A percentile compares a stretch with the other conserved stretches of the same genome.
Conservation (phyloP, 2,329 filamentous ascomycete species). For the Calonectria multiphialidica region DNA sequence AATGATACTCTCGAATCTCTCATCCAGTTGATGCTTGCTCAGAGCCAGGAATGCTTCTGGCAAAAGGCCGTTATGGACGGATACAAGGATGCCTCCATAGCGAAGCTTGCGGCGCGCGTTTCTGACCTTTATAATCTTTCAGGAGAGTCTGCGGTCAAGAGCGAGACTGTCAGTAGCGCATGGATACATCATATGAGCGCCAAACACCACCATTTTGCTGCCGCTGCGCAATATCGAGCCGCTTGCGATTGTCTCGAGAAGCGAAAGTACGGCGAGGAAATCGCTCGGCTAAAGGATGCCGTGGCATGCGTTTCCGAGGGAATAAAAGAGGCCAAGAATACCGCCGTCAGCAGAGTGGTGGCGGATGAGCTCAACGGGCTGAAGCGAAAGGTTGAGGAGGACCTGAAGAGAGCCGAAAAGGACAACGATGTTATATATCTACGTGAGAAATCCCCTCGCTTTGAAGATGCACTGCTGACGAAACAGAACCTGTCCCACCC, state of each 20-base stretch:
- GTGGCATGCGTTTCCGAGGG: constrained; percentile 87
- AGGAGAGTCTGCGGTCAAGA: constrained; percentile 88
- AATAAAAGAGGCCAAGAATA: constrained; percentile 80
- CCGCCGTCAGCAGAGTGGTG: constrained; percentile 85
- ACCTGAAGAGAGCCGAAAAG: constrained; percentile 91
- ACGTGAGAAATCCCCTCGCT: constrained; percentile 58
- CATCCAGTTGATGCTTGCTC: constrained; percentile 86
- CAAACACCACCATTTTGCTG: constrained; percentile 97
- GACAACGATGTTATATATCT: constrained; percentile 98
- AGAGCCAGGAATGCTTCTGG: constrained; percentile 98
- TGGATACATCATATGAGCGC: constrained; percentile 99
- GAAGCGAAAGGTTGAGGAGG: constrained; percentile 85
- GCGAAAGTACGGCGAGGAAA: constrained; percentile 93
- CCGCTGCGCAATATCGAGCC: constrained; percentile 92
- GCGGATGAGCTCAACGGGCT: constrained; percentile 85
- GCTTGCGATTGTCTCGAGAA: constrained; percentile 94
- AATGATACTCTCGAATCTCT: constrained; percentile 86
- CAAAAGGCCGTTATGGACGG: constrained; percentile 95
- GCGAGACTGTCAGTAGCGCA: constrained; percentile 88
- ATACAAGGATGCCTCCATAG: constrained; percentile 91
- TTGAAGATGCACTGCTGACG: constrained; percentile 45
- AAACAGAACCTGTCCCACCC: constrained; percentile 78
- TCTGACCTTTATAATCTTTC: constrained; percentile 91
- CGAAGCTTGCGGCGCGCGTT: constrained; percentile 88
- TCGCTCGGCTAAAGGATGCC: constrained; percentile 86